Conservation (phyloP, 345 rosid species). For the Hibiscus trionum region DNA sequence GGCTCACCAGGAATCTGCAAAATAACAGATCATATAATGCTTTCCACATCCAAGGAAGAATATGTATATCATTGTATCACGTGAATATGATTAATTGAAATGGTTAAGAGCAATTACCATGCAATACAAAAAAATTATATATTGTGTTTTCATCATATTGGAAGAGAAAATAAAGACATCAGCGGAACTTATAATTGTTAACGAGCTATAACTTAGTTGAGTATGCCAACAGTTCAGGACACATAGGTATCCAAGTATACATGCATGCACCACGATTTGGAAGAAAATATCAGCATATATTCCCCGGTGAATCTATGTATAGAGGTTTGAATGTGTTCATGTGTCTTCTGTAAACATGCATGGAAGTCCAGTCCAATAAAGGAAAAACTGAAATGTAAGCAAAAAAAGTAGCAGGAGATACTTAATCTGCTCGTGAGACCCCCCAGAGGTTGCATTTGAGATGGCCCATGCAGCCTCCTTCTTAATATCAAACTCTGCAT, state of each 20-base stretch:
- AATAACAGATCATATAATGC: conserved; percentile 7
- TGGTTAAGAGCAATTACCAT: not conserved
- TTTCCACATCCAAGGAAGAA: not conserved
- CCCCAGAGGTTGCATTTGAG: conserved; percentile 86
- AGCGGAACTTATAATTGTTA: not conserved
- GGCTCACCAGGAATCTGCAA: conserved; percentile 56
- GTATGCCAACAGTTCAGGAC: not conserved
- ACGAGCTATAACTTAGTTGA: not conserved
- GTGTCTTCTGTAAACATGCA: not conserved
- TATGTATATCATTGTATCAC: not conserved
- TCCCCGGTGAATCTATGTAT: not conserved
- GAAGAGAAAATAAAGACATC: not conserved
- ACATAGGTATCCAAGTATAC: not conserved
- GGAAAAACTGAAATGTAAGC: not conserved
- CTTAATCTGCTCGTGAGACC: conserved; percentile 80
- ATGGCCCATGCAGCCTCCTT: conserved; percentile 91
- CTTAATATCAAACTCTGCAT: conserved; percentile 77
- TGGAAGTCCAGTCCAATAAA: not conserved
- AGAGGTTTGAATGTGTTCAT: not conserved
- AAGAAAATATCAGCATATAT: not conserved
- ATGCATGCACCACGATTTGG: not conserved
- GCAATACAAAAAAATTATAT: not conserved
- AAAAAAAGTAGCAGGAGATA: conserved; percentile 16
- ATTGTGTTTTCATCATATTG: not conserved
- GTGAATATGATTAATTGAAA: not conserved